Evolutionary conservation across 2,329 filamentous ascomycete genomes (phyloP).

Genomic region (Dactylonectria estremocensis): DNA sequence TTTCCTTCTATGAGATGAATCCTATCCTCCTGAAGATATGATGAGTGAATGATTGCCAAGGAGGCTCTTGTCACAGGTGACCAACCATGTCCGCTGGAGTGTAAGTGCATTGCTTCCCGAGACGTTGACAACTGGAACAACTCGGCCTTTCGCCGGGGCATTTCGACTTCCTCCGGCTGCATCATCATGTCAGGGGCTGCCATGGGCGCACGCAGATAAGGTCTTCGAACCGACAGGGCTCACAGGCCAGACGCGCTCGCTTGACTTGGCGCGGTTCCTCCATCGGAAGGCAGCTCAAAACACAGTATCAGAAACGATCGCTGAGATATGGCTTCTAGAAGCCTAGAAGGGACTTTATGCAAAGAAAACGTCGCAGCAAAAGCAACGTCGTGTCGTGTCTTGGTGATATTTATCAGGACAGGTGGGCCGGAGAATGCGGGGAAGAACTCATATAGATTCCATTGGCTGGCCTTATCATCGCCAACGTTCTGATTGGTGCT

Average conservation of each 20-base stretch:
- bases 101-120: conserved; percentile 30
- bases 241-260: neutral
- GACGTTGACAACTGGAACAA: conserved; percentile 41
- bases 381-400: no score
- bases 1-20: conserved; percentile 52
- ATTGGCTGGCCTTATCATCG: no score
- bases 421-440: no score
- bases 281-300: neutral
- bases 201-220: neutral
- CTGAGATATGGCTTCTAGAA: no score
- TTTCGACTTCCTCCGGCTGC: conserved; percentile 43
- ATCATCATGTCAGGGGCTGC: neutral
- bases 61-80: neutral
- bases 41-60: neutral
- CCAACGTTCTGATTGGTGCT: no score
- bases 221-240: neutral
- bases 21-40: conserved; percentile 49
- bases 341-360: no score
- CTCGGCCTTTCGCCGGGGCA: conserved; percentile 39
- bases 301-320: no score
- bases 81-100: conserved; percentile 33
- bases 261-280: neutral
- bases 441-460: no score
- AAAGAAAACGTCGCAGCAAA: no score
- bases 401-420: no score